A percentile compares a stretch with the other conserved stretches of the same genome.
These are phyloP conservation scores for Geosmithia flava DNA, from an alignment of 2,329 filamentous ascomycete genomes.

Conservation along the genomic window DNA sequence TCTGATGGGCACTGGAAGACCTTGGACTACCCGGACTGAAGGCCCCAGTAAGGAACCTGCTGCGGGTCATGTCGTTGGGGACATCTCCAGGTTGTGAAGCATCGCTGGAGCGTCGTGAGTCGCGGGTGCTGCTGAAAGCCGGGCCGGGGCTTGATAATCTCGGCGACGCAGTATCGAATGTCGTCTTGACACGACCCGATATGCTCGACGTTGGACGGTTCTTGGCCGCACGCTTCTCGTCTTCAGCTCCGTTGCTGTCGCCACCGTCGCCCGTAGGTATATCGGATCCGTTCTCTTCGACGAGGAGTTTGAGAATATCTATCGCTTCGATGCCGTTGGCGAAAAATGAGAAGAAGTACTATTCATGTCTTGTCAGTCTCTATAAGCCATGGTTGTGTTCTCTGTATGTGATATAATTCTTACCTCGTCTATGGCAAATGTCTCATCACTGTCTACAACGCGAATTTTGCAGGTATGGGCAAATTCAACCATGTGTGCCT, in stretches of 20 bases:
- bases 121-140: constrained; percentile 30
- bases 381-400: not conserved
- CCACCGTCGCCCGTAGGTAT: not conserved
- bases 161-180: constrained; percentile 40
- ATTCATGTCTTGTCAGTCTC: not conserved
- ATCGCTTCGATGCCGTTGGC: constrained; percentile 74
- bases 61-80: constrained; percentile 38
- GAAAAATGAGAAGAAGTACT: constrained; percentile 98
- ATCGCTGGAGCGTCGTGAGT: constrained; percentile 37
- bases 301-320: constrained; percentile 59
- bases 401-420: constrained; percentile 7
- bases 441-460: constrained; percentile 87
- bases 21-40: constrained; percentile 44
- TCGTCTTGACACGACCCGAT: constrained; percentile 48
- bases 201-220: constrained; percentile 18
- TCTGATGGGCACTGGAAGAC: constrained; percentile 35
- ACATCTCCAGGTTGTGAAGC: constrained; percentile 31
- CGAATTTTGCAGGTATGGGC: constrained; percentile 89
- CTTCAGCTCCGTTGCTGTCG: constrained; percentile 1
- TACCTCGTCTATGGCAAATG: constrained; percentile 89
- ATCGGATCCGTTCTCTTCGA: constrained; percentile 35
- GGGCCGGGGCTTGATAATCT: constrained; percentile 35
- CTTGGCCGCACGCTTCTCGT: constrained; percentile 5
- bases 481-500: constrained; percentile 81
- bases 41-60: constrained; percentile 40